Evolutionary conservation across 1,284 basidiomycete genomes (phyloP), one percentile per base, ranked within the genome.

Genomic region (Puccinia novopanici): DNA sequence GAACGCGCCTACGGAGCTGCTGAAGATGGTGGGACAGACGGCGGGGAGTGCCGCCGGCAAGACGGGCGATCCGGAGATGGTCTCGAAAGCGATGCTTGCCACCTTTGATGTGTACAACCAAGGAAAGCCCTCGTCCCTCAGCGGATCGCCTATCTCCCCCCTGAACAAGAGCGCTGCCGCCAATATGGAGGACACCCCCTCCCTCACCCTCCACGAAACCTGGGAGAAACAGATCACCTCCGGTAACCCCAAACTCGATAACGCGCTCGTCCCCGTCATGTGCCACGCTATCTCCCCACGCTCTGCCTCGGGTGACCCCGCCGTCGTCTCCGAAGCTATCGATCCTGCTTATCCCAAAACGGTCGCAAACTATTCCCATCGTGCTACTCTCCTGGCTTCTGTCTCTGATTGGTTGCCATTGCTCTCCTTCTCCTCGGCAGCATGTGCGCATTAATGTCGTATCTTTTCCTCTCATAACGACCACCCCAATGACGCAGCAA

Each of bases 51-150:
- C n/a, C n/a, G 37, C 37, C 45, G 50, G 61, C 5, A 54, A 55
- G 45, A 48, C 17, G 15, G 63, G 65, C 19, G 75, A 78, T 48
- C 75, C 75, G 12, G 65, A 67, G 19, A 30, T n/a, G 12, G 65
- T 70, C 15, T 34, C 50, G 6, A 78, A 70, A 48, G 75, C 75
- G 9, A 70, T 78, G 19, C 52, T 68, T 30, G 67, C 65, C 13
- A 57, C 52, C 22, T 78, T 50, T 24, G 75, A 42, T 22, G 17
- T 45, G 6, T 78, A 68, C 75, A 78, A 78, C 52, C 22, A 48
- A 30, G 45, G 50, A 10, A 52, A 52, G 5, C 27, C 24, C 17
- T 37, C 37, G 30, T 19, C 50, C 27, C 19, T 34, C 6, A 22
- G n/a, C 42, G 27, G 5, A 1, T 52, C 68, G 17, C 45, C 70